Evolutionary conservation across 2,329 filamentous ascomycete species (phyloP).

Genomic region (Chaetomium strumarium): DNA sequence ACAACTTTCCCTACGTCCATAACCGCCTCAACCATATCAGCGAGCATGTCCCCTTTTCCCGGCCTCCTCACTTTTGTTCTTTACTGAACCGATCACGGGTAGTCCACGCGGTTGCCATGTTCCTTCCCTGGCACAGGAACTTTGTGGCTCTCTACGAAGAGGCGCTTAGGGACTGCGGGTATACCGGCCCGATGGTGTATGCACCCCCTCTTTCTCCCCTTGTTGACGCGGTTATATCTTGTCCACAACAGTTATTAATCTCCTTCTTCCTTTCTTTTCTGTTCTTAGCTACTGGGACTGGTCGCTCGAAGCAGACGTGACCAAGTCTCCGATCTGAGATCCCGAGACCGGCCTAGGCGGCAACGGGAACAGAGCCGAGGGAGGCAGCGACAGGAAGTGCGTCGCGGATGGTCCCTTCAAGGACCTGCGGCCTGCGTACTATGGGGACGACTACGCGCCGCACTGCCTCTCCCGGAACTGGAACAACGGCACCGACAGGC

Average conservation of each 20-base stretch:
- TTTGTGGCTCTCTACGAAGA: background rate
- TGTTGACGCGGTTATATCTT: no score
- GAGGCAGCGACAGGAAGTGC: background rate
- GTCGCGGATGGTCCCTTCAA: background rate
- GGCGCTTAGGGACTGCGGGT: background rate
- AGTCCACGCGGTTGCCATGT: background rate
- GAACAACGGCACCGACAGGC: background rate
- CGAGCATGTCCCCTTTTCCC: no score
- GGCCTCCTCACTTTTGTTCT: no score
- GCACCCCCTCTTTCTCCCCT: background rate
- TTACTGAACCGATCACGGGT: no score
- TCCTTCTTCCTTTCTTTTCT: no score
- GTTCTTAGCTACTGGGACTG: background rate
- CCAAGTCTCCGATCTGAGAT: background rate
- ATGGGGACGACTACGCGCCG: background rate
- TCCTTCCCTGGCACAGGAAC: background rate
- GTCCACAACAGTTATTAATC: no score
- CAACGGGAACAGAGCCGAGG: background rate
- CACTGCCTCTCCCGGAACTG: background rate
- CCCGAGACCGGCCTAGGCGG: background rate
- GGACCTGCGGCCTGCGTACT: background rate
- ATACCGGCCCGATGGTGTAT: background rate
- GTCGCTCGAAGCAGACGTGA: background rate
- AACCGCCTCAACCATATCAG: no score
- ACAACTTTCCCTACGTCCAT: no score